These are phyloP conservation scores for Eucalyptus victrix DNA, from an alignment of 345 rosid species.

Conservation along the genomic window DNA sequence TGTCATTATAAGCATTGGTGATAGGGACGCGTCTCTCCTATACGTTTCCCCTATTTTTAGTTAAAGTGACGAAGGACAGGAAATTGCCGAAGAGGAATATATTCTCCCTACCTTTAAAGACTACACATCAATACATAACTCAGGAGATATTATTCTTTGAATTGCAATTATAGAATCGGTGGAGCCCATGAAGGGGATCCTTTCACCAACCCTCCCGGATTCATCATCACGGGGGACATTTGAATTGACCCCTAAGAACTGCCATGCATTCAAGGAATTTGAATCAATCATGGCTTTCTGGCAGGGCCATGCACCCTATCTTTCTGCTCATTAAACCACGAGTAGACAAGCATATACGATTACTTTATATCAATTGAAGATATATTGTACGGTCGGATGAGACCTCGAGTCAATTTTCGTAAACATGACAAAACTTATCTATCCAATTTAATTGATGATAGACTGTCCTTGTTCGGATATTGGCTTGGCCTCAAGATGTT, in stretches of 20 bases:
- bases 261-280: not conserved
- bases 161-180: not conserved
- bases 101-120: not conserved
- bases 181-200: not conserved
- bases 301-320: not conserved
- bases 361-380: not conserved
- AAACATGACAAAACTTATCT: not conserved
- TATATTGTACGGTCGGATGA: not conserved
- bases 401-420: not conserved
- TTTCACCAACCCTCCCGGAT: not conserved
- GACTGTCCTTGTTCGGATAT: not conserved
- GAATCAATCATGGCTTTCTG: not conserved
- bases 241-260: not conserved
- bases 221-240: not conserved
- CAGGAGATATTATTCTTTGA: not conserved
- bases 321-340: not conserved
- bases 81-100: not conserved
- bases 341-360: not conserved
- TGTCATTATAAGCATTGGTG: not conserved
- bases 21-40: not conserved
- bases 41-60: not conserved
- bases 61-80: not conserved
- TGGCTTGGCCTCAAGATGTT: not conserved
- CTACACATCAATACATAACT: not conserved
- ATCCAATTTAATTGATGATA: not conserved